Conservation (phyloP, 1,284 basidiomycete species). For the Apiotrichum porosum region DNA sequence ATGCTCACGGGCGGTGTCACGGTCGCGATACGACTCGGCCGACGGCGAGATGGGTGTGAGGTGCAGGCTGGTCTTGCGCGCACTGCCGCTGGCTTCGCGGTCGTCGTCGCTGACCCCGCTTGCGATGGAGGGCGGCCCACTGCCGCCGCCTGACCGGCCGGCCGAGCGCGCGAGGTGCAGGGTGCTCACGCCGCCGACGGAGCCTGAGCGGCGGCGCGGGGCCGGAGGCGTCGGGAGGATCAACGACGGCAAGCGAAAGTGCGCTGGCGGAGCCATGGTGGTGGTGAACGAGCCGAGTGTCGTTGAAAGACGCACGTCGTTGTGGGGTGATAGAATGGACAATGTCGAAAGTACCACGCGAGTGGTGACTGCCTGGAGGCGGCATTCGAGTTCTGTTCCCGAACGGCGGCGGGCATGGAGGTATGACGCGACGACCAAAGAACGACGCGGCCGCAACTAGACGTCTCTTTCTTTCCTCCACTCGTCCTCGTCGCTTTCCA, state of each 20-base stretch:
- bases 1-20: too few species aligned
- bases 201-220: not conserved
- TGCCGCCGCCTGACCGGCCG: not conserved
- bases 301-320: not conserved
- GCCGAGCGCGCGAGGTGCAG: constrained; percentile 4
- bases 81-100: not conserved
- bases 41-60: not conserved
- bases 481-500: too few species aligned
- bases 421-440: not conserved
- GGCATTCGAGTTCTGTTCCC: too few species aligned
- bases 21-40: too few species aligned
- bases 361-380: too few species aligned
- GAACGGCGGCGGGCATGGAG: too few species aligned
- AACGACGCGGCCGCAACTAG: not conserved
- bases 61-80: not conserved
- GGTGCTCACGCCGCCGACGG: not conserved
- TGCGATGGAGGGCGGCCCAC: not conserved
- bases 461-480: not conserved
- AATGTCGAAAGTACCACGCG: too few species aligned
- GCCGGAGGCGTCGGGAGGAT: not conserved
- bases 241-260: not conserved
- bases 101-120: not conserved
- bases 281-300: not conserved
- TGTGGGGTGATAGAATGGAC: not conserved
- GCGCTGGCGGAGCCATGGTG: not conserved